Conservation (phyloP, 2,329 filamentous ascomycete genomes). For the Rachicladosporium sp. region DNA sequence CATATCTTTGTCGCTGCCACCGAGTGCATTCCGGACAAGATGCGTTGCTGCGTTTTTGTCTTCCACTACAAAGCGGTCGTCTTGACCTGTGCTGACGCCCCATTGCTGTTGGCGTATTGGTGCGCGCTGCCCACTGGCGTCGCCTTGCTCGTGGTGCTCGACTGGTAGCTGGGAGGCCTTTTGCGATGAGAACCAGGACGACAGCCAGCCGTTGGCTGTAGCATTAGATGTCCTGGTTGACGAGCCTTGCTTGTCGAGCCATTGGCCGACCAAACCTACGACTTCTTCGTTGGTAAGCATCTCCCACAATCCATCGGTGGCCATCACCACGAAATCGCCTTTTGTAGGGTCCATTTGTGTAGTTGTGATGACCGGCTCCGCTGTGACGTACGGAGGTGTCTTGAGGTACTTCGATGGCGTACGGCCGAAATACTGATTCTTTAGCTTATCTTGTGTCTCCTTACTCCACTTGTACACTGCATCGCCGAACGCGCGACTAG, state of each 20-base stretch:
- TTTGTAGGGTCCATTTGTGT: constrained; percentile 81
- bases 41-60: constrained; percentile 96
- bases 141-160: constrained; percentile 45
- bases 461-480: constrained; percentile 92
- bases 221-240: constrained; percentile 21
- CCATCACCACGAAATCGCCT: constrained; percentile 91
- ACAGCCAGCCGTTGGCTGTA: constrained; percentile 48
- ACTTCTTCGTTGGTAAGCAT: constrained; percentile 99
- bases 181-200: constrained; percentile 51
- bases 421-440: constrained; percentile 76
- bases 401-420: constrained; percentile 64
- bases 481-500: constrained; percentile 88
- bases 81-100: constrained; percentile 62
- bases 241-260: constrained; percentile 67
- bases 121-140: constrained; percentile 59
- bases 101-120: constrained; percentile 87
- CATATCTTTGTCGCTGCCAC: constrained; percentile 86
- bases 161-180: constrained; percentile 51
- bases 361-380: constrained; percentile 86
- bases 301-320: constrained; percentile 95
- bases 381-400: constrained; percentile 93
- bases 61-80: constrained; percentile 79
- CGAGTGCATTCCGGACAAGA: constrained; percentile 85
- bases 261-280: constrained; percentile 88
- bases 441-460: constrained; percentile 72